Base-by-base conservation (phyloP, 1,139 yeast species). In the Yamadazyma diospyri region DNA sequence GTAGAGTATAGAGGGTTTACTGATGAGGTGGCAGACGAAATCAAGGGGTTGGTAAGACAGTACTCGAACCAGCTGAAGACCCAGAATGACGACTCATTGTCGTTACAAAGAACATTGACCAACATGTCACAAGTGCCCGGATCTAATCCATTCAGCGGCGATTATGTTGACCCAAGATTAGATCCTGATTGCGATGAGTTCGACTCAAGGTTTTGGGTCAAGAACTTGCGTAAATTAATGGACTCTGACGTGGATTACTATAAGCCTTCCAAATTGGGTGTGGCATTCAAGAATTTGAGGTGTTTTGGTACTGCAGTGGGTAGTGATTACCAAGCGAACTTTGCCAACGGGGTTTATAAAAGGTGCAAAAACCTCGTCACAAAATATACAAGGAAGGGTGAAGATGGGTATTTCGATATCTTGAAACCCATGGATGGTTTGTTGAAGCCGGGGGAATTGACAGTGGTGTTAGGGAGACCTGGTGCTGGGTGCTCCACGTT, bases 401-500 rank as follows among this genome's bases (percentile, higher is more conserved):
- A 47, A 34, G 54, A 48, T 25, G 25, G 39, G 15, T 36, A 42
- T 27, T 56, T 56, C 38, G 60, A 59, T 33, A 59, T 59, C 33
- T 50, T 59, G 34, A 59, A 59, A 39, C 41, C 49, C 12, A 59
- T 58, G 64, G 63, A 58, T 35, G 64, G 50, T 5, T 41, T 57
- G 7, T 45, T 56, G 43, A 42, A 34, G 27, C 83, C 89, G 0
- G 88, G 92, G 34, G 84, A 81, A 45, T 64, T 83, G 33, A 72
- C 84, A 6, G 85, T 83, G 30, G 92, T 82, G 2, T 59, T 82
- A 25, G 92, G 92, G 27, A 73, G 88, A 53, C 92, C 92, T 0
- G 92, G 92, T 50, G 76, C 88, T 14, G 94, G 94, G 38, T 84
- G 94, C 57, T 73, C 94, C 3, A 82, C 94, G 2, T 68, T 82